These are phyloP conservation scores for Nemania bipapillata DNA, from an alignment of 2,329 filamentous ascomycete species.

Conservation along the genomic window DNA sequence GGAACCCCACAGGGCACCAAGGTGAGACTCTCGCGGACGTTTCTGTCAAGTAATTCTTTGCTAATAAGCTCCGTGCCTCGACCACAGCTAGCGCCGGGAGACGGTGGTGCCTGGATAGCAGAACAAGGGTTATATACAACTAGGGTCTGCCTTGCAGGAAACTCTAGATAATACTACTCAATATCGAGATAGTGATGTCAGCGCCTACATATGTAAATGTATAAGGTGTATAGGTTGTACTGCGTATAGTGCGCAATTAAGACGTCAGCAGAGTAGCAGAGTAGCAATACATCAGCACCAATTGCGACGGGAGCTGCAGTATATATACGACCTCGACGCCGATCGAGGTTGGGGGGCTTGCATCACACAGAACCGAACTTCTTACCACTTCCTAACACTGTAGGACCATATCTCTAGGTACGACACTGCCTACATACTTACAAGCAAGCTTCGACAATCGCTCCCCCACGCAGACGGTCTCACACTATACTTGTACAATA, in stretches of 20 bases:
- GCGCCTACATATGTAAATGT: background rate
- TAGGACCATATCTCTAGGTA: no score
- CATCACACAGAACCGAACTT: background rate
- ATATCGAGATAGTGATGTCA: slow-evolving; percentile 8
- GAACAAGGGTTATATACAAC: slow-evolving; percentile 11
- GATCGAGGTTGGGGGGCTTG: slow-evolving; percentile 20
- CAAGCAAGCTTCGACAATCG: background rate
- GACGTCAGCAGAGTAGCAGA: background rate
- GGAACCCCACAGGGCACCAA: slow-evolving; percentile 9
- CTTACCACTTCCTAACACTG: no score
- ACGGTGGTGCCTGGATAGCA: slow-evolving; percentile 7
- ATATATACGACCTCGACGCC: slow-evolving; percentile 26
- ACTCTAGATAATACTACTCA: slow-evolving; percentile 29
- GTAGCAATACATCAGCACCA: background rate
- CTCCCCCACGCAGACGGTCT: slow-evolving; percentile 3
- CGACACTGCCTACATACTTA: background rate
- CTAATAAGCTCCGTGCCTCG: slow-evolving; percentile 35
- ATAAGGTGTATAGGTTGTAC: no score
- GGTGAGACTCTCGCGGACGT: slow-evolving; percentile 17
- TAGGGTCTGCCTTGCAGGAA: slow-evolving; percentile 17
- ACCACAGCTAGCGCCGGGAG: slow-evolving; percentile 5
- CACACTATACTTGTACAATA: slow-evolving; percentile 2
- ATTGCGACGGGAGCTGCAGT: slow-evolving; percentile 21
- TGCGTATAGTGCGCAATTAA: slow-evolving; percentile 2
- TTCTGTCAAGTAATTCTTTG: slow-evolving; percentile 45